phyloP scores from a whole-genome alignment of 768 basidiomycete genomes.

The Lentinula aciculospora region DNA sequence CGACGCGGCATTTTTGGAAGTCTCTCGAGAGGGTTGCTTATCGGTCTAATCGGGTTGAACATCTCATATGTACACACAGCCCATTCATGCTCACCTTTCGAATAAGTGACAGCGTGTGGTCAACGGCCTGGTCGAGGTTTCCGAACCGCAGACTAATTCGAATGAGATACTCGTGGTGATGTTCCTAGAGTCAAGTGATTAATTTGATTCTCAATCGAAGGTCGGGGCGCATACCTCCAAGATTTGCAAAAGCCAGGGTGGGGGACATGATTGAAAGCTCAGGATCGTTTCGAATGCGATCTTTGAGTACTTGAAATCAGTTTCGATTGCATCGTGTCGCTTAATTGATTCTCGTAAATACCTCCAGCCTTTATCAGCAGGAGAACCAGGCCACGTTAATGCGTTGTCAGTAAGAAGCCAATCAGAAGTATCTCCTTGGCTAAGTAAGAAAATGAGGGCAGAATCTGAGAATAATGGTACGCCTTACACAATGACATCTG shows the following conservation, averaged over 20 bases:
- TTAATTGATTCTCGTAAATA: conserved; percentile 79
- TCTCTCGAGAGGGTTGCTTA: conserved; percentile 42
- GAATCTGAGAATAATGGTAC: conserved; percentile 1
- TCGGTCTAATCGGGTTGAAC: conserved; percentile 38
- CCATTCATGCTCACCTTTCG: conserved; percentile 47
- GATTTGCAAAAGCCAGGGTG: conserved; percentile 77
- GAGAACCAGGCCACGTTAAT: conserved; percentile 78
- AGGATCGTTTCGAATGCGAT: conserved; percentile 74
- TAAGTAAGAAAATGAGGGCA: conserved; percentile 21
- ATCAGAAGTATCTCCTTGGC: conserved; percentile 65
- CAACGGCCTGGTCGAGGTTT: conserved; percentile 69
- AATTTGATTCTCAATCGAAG: neutral
- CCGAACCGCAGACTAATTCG: conserved; percentile 75
- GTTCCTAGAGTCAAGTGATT: conserved; percentile 32
- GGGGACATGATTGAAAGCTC: conserved; percentile 56
- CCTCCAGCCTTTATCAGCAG: conserved; percentile 79
- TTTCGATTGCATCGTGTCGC: conserved; percentile 67
- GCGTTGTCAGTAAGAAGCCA: conserved; percentile 84
- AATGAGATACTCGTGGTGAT: conserved; percentile 83
- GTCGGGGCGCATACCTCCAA: conserved; percentile 49
- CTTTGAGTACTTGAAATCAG: conserved; percentile 73
- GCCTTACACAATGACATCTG: conserved; percentile 53
- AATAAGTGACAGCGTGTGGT: conserved; percentile 65
- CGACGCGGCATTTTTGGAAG: conserved; percentile 47
- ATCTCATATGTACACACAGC: neutral